Evolutionary conservation across 345 rosid genomes (phyloP).

Genomic region (Rhodamnia argentea): DNA sequence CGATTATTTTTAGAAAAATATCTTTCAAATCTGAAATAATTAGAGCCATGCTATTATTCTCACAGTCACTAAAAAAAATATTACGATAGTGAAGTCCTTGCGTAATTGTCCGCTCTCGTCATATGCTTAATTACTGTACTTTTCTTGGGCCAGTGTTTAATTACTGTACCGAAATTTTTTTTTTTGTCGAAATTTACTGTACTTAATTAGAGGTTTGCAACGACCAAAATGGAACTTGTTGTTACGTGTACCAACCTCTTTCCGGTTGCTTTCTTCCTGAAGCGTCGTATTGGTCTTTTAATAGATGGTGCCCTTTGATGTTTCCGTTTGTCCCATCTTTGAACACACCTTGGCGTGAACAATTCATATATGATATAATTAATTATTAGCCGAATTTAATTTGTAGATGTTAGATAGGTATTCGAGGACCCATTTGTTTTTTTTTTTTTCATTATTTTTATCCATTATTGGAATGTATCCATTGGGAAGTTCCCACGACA

Average conservation of each 20-base stretch:
- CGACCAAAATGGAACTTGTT: not conserved
- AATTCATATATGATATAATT: not conserved
- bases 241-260: not conserved
- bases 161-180: not conserved
- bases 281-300: not conserved
- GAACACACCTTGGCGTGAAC: not conserved
- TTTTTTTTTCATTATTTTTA: not conserved
- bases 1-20: fast-evolving
- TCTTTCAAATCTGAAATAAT: not conserved
- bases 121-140: not conserved
- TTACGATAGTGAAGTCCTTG: not conserved
- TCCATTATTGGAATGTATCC: not conserved
- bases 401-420: not conserved
- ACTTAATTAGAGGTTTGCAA: not conserved
- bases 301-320: not conserved
- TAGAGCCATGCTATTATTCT: no score
- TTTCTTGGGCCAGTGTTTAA: not conserved
- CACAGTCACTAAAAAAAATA: no score
- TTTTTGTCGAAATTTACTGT: no score
- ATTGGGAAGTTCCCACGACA: not conserved
- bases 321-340: not conserved
- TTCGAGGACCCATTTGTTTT: not conserved
- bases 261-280: not conserved
- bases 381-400: not conserved
- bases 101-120: not conserved